Percentiles rank a stretch among this genome's conserved stretches.
Conservation (phyloP, 129 eudicot species). For the Mikania micrantha region DNA sequence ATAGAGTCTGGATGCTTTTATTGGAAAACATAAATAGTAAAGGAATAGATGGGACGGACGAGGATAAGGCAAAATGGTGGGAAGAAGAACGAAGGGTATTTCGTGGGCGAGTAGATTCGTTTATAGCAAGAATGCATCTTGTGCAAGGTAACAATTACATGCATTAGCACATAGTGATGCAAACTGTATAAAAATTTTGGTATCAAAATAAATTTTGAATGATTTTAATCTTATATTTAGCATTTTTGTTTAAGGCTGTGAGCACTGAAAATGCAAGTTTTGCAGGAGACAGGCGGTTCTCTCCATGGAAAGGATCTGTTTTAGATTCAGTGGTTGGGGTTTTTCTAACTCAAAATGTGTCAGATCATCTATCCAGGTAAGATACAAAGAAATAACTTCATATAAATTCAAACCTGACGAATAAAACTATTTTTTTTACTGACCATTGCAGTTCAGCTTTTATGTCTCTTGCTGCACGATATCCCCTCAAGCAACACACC, state of each 20-base stretch:
- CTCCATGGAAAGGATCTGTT: slow-evolving; percentile 96
- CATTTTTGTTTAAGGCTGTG: background rate
- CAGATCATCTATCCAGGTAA: slow-evolving; percentile 95
- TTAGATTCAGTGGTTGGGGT: slow-evolving; percentile 96
- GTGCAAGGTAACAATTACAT: slow-evolving; percentile 61
- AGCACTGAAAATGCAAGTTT: slow-evolving; percentile 7
- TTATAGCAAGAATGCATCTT: slow-evolving; percentile 97
- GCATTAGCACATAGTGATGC: background rate
- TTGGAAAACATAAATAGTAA: slow-evolving; percentile 76
- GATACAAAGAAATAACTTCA: background rate
- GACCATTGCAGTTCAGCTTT: slow-evolving; percentile 80
- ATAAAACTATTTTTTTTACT: background rate
- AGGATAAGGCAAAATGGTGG: slow-evolving; percentile 92
- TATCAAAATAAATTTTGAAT: background rate
- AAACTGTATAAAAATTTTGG: background rate
- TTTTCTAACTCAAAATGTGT: slow-evolving; percentile 95
- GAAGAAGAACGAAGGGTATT: slow-evolving; percentile 87
- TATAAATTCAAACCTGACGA: background rate
- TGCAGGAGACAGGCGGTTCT: slow-evolving; percentile 96
- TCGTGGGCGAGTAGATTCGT: slow-evolving; percentile 78
- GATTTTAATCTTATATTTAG: background rate
- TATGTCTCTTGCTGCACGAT: slow-evolving; percentile 86
- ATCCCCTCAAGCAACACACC: slow-evolving; percentile 46
- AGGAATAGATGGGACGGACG: slow-evolving; percentile 90
- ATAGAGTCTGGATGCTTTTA: slow-evolving; percentile 85